Conservation (phyloP, 2,329 filamentous ascomycete genomes). For the Volutella citrinella region DNA sequence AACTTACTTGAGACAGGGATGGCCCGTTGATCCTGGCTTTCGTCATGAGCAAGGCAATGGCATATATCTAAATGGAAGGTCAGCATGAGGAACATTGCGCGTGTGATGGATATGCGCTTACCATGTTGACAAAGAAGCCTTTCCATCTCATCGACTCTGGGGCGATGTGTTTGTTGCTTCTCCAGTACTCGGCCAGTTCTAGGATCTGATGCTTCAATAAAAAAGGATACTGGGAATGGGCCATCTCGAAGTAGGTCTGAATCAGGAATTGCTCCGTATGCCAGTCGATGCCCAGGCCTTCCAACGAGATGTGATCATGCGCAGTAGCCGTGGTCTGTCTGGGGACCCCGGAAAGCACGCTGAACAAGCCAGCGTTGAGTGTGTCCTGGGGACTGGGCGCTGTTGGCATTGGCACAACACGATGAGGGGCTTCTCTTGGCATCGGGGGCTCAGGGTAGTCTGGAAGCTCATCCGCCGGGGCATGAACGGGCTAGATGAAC, state of each 20-base stretch:
- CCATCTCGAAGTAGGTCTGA: slow-evolving; percentile 8
- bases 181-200: background rate
- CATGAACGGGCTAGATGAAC: background rate
- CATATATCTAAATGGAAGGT: slow-evolving; percentile 7
- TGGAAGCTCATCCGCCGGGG: background rate
- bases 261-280: slow-evolving; percentile 6
- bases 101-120: no score
- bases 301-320: background rate
- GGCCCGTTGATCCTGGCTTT: slow-evolving; percentile 5
- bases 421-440: background rate
- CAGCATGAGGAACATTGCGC: no score
- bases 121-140: slow-evolving; percentile 6
- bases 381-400: background rate
- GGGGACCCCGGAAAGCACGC: background rate
- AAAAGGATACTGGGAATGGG: slow-evolving; percentile 8
- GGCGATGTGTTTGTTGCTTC: background rate
- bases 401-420: background rate
- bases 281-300: background rate
- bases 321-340: background rate
- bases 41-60: slow-evolving; percentile 8
- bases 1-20: slow-evolving; percentile 2
- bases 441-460: background rate
- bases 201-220: slow-evolving; percentile 5
- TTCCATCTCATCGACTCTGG: background rate
- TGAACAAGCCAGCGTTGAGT: background rate